Conservation (phyloP, 2,329 filamentous ascomycete genomes). For the Aureobasidium namibiae region DNA sequence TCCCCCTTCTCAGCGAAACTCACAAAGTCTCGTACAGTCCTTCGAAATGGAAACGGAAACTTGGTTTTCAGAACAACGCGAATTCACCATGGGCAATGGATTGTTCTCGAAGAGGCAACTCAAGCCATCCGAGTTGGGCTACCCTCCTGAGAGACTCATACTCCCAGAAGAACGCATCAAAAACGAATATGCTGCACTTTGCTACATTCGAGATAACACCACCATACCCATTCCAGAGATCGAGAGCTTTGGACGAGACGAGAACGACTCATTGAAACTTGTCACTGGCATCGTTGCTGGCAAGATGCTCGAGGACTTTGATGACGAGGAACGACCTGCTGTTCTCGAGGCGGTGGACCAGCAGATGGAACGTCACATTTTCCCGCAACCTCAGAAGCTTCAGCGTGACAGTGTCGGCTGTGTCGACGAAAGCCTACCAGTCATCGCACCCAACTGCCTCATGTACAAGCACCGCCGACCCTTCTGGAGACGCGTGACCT, state of each 20-base stretch:
- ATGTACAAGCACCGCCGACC: not conserved
- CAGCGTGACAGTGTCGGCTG: no score
- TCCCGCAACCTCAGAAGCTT: no score
- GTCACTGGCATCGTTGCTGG: not conserved
- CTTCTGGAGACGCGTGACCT: not conserved
- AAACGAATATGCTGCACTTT: not conserved
- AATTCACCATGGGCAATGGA: conserved; percentile 32
- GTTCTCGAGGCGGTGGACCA: no score
- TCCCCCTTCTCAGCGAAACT: no score
- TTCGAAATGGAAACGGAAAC: conserved; percentile 22
- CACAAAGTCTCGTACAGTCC: not conserved
- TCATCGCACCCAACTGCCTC: no score
- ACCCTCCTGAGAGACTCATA: not conserved
- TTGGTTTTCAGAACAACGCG: conserved; percentile 24
- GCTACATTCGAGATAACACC: not conserved
- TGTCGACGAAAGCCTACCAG: no score
- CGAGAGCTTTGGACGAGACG: not conserved
- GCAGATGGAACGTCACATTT: no score
- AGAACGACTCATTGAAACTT: not conserved
- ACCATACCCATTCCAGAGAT: not conserved
- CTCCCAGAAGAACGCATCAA: not conserved
- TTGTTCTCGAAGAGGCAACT: no score
- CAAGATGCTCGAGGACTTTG: not conserved
- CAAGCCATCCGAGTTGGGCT: conserved; percentile 23
- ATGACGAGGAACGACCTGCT: not conserved